A percentile compares a stretch with the other conserved stretches of the same genome.
Evolutionary conservation across 805 yeast species (phyloP).

Genomic region (Suhomyces emberorum): DNA sequence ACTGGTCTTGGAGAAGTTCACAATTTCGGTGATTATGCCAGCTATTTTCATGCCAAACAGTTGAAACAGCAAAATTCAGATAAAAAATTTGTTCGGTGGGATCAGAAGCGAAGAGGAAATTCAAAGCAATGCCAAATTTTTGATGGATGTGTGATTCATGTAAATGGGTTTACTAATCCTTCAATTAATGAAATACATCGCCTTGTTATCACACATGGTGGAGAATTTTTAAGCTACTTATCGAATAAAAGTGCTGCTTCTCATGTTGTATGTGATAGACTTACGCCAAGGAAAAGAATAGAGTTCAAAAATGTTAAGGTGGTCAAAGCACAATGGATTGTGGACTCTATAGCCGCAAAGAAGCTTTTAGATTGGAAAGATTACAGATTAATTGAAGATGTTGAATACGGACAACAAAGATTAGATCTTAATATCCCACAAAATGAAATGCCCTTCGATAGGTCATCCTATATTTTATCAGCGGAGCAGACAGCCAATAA

Average conservation of each 20-base stretch:
- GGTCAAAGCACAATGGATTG: constrained; percentile 80
- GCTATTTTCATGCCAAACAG: constrained; percentile 61
- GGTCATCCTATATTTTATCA: constrained; percentile 6
- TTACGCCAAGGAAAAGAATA: constrained; percentile 71
- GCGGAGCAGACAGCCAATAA: constrained; percentile 8
- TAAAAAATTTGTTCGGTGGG: constrained; percentile 49
- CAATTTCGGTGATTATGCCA: constrained; percentile 63
- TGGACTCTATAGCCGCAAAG: constrained; percentile 52
- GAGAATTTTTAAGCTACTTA: constrained; percentile 65
- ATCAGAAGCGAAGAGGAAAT: constrained; percentile 29
- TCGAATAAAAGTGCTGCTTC: constrained; percentile 72
- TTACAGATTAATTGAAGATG: constrained; percentile 49
- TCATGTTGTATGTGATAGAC: constrained; percentile 75
- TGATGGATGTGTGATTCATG: constrained; percentile 60
- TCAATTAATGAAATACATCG: constrained; percentile 70
- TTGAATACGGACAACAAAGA: constrained; percentile 54
- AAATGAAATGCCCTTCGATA: constrained; percentile 3
- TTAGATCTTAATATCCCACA: constrained; percentile 12
- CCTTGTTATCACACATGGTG: constrained; percentile 75
- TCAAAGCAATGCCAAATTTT: constrained; percentile 43
- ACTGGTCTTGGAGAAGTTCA: constrained; percentile 43
- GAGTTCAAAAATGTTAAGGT: constrained; percentile 70
- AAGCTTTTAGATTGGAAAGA: constrained; percentile 66
- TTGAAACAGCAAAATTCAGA: constrained; percentile 61
- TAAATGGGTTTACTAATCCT: constrained; percentile 89